Evolutionary conservation across 2,329 filamentous ascomycete genomes (phyloP).

Genomic region (Penicillium palitans): DNA sequence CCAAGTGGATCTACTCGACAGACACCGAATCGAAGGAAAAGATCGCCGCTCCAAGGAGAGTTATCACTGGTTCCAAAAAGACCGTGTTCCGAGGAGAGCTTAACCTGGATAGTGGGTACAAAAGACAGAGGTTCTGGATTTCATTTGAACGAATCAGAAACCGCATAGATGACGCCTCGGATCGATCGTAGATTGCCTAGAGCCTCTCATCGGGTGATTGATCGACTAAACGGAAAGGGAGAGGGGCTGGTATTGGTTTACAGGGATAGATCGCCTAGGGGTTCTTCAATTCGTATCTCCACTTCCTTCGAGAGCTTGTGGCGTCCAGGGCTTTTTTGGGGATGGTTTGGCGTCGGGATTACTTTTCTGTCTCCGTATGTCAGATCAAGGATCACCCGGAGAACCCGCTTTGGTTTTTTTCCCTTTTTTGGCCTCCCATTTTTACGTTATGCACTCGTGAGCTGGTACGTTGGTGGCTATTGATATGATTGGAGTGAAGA

Average conservation of each 20-base stretch:
- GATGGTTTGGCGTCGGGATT: neutral
- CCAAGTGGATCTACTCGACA: conserved; percentile 8
- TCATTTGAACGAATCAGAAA: neutral
- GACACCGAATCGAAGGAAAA: conserved; percentile 13
- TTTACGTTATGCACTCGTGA: neutral
- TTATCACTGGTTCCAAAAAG: conserved; percentile 21
- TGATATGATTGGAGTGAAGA: conserved; percentile 16
- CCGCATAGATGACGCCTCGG: conserved; percentile 6
- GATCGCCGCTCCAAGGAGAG: conserved; percentile 7
- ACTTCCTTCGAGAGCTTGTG: conserved; percentile 28
- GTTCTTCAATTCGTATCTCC: conserved; percentile 24
- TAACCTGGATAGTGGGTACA: conserved; percentile 16
- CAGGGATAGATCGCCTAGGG: conserved; percentile 25
- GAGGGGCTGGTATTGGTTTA: conserved; percentile 16
- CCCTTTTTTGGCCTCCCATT: neutral
- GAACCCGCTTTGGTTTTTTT: neutral
- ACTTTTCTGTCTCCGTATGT: neutral
- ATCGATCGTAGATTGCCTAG: conserved; percentile 19
- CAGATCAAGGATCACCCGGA: conserved; percentile 8
- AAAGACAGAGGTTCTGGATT: neutral
- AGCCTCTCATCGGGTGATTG: conserved; percentile 27
- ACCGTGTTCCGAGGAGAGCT: conserved; percentile 24
- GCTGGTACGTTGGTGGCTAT: neutral
- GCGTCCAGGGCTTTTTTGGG: neutral
- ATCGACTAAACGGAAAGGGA: conserved; percentile 20